Evolutionary conservation across 2,329 filamentous ascomycete species (phyloP), one percentile per base, ranked within the genome.

Genomic region (Nothophaeocryptopus gaeumannii): DNA sequence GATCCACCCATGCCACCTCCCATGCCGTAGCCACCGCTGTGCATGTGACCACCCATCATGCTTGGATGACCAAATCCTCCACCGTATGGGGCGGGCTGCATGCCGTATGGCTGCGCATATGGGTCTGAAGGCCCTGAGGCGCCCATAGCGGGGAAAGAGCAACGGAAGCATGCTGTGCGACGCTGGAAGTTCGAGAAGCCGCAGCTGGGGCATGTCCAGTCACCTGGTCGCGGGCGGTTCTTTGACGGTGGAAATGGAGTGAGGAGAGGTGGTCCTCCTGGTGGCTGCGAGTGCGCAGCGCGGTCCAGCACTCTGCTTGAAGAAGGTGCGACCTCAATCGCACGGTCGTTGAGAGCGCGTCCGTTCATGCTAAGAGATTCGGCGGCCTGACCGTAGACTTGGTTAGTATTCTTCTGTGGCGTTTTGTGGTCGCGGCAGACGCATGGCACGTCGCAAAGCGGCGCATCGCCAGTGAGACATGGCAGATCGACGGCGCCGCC

Each of bases 181-280:
- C 93, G 89, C 74, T 99, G 93, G 78, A 99, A 99, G 79, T 99
- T 99, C 65, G 90, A 96, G 76, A 99, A 99, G 54, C 93, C 93
- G 67, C 93, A 99, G 45, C 91, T 96, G 39, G 93, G 93, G 77
- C 93, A 99, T 53, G 92, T 97, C 93, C 93, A 99, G 73, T 99
- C 93, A 70, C 93, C 93, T 34, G 93, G 93, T 50, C 93, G 87
- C 55, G 93, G 93, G 37, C 93, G 85, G 74, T 99, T 99, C 81
- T 99, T 99, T 74, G 91, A 96, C 1, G 93, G 93, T 44, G 93
- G 93, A 78, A 99, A 99, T 0, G 93, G 91, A 1, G 92, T 96
- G 46, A 99, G 80, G 58, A 99, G 96, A 20, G 64, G 64, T 40
- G 65, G 65, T 5, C 62, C 65, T 39, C 64, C 65, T 30, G 61